A percentile compares a stretch with the other conserved stretches of the same genome.
Evolutionary conservation across 2,329 filamentous ascomycete genomes (phyloP).

Genomic region (Ambrosiella cleistominuta): DNA sequence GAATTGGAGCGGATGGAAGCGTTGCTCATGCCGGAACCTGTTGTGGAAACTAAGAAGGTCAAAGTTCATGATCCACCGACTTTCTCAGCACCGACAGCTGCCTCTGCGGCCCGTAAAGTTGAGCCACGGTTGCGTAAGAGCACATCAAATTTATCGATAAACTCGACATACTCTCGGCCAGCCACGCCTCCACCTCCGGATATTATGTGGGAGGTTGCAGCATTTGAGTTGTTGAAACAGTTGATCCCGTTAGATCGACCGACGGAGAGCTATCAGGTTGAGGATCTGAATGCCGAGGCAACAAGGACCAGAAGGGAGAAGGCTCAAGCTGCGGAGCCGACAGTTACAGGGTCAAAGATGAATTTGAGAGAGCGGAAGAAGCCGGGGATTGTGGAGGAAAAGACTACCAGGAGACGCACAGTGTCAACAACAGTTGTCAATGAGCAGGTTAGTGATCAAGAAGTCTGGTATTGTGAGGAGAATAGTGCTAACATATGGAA

Average conservation of each 20-base stretch:
- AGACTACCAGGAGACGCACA: conserved; percentile 34
- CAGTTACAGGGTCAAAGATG: conserved; percentile 34
- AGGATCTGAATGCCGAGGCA: conserved; percentile 60
- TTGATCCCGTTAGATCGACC: conserved; percentile 62
- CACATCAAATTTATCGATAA: conserved; percentile 27
- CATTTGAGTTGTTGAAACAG: conserved; percentile 64
- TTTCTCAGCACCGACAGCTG: conserved; percentile 75
- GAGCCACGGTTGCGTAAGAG: conserved; percentile 49
- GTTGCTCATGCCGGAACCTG: conserved; percentile 32
- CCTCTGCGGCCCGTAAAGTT: conserved; percentile 65
- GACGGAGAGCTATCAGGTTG: conserved; percentile 56
- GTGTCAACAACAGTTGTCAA: conserved; percentile 22
- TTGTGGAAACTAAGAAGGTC: conserved; percentile 31
- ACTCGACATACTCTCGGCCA: conserved; percentile 25
- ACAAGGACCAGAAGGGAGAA: conserved; percentile 46
- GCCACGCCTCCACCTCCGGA: conserved; percentile 58
- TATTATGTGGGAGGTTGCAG: conserved; percentile 71
- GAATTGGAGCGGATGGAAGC: conserved; percentile 54
- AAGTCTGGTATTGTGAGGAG: background rate
- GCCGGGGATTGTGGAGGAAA: conserved; percentile 31
- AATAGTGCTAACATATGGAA: background rate
- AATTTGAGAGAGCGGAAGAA: conserved; percentile 56
- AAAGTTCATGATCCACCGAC: conserved; percentile 43
- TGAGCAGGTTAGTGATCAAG: conserved; percentile 23
- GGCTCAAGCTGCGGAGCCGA: conserved; percentile 26